A percentile compares a stretch with the other conserved stretches of the same genome.
These are phyloP conservation scores for Begonia fuchsioides DNA, from an alignment of 306 rosid species.

Conservation along the genomic window DNA sequence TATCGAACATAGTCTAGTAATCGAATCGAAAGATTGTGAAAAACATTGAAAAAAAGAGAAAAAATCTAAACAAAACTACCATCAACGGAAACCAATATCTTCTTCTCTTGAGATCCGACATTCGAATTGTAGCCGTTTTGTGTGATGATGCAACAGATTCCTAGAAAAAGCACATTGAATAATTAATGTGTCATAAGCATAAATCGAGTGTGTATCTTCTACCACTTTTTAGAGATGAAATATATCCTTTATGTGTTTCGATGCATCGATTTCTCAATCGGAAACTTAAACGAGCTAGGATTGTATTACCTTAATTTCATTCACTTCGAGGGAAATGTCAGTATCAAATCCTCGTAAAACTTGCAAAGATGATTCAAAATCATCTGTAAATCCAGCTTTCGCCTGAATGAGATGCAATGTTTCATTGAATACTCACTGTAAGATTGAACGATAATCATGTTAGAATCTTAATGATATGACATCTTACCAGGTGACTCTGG, in stretches of 20 bases:
- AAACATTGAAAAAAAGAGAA: neutral
- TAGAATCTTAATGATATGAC: too few species aligned
- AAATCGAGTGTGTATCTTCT: too few species aligned
- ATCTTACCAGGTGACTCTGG: constrained; percentile 88
- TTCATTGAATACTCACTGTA: neutral
- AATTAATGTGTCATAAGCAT: neutral
- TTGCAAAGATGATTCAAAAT: constrained; percentile 77
- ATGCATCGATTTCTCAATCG: constrained; percentile 1
- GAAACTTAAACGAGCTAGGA: neutral
- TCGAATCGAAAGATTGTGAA: constrained; percentile 2
- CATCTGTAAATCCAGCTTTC: constrained; percentile 80
- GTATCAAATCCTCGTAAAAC: constrained; percentile 70
- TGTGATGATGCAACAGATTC: constrained; percentile 44
- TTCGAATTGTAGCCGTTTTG: constrained; percentile 42
- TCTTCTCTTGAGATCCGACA: constrained; percentile 62
- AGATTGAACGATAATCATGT: neutral
- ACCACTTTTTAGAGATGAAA: too few species aligned
- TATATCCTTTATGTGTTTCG: neutral
- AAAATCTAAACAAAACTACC: constrained; percentile 18
- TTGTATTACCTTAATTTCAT: constrained; percentile 63
- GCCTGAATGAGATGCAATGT: constrained; percentile 28
- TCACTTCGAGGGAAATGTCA: constrained; percentile 68
- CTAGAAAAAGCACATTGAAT: constrained; percentile 20
- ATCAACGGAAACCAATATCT: constrained; percentile 77
- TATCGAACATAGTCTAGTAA: constrained; percentile 19